A percentile compares a stretch with the other conserved stretches of the same genome.
Conservation (phyloP, 257 asterid species). For the Osmanthus fragrans region DNA sequence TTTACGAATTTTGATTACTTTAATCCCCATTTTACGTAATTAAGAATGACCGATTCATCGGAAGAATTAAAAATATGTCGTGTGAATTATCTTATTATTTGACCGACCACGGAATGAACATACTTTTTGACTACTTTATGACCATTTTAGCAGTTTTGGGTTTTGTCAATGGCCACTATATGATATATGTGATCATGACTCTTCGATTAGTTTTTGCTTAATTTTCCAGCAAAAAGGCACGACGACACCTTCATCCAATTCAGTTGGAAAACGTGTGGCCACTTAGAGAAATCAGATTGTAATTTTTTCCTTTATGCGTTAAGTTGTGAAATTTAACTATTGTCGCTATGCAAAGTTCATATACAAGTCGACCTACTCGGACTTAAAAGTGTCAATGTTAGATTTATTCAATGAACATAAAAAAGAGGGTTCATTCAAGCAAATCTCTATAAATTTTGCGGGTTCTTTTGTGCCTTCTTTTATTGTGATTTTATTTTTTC, state of each 20-base stretch:
- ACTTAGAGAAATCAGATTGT: background rate
- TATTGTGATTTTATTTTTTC: no score
- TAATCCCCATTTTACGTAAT: no score
- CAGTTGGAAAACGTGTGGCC: background rate
- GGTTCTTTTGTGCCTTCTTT: no score
- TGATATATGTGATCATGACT: background rate
- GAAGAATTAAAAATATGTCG: background rate
- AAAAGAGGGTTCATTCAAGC: no score
- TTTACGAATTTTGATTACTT: no score
- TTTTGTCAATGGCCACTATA: slow-evolving; percentile 16
- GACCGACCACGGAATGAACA: slow-evolving; percentile 26
- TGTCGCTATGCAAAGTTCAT: no score
- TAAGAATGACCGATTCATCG: background rate
- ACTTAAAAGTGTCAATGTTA: no score
- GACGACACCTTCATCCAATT: slow-evolving; percentile 3
- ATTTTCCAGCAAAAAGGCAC: slow-evolving; percentile 6
- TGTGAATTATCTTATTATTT: slow-evolving; percentile 9
- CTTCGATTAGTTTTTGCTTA: slow-evolving; percentile 3
- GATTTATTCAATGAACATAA: no score
- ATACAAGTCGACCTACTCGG: background rate
- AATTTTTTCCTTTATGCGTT: background rate
- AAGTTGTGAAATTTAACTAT: no score
- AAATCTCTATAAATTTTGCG: no score
- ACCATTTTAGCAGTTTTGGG: background rate
- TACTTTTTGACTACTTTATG: slow-evolving; percentile 12